Base-by-base conservation (phyloP, 768 basidiomycete species). In the Nidularia pulvinata region DNA sequence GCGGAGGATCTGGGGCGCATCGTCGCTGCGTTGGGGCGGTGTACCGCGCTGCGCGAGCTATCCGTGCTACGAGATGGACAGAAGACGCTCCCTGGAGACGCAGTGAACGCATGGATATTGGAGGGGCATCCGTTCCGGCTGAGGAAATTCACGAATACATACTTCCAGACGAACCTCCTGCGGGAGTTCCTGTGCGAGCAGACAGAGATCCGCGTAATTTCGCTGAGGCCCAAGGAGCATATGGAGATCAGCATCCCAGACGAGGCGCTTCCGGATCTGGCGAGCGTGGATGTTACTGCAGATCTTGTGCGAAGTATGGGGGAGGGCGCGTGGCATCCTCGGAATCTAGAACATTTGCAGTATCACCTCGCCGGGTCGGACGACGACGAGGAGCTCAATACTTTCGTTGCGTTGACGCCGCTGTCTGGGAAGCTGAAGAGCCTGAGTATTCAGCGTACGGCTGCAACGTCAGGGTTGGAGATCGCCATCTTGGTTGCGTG, bases 101-200 rank as follows among this genome's bases (percentile, higher is more conserved):
- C 62, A 1, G 52, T 48, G 2, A 57, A 60, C 37, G 44, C 50
- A 14, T 61, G 61, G 58, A 59, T 66, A 37, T 39, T 66, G 34
- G 58, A 61, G 11, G 62, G 58, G 3, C 59, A 66, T 33, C 19
- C 52, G 7, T 66, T 63, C 54, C 51, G 52, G 4, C 53, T 66
- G 30, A 49, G 53, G 11, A 59, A 49, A 47, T 64, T 66, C 53
- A 57, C 53, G 14, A 66, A 62, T 48, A 58, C 59, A 5, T 66
- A 66, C 45, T 64, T 66, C 49, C 53, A 51, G 13, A 49, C 58
- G 5, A 37, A 48, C 6, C 6, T 46, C 33, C 56, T 65, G 30
- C 43, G 48, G 6, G 30, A 50, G 11, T 65, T 65, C 47, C 53
- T 65, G 37, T 52, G 52, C 22, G 30, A 50, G 1, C 60, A 61